Evolutionary conservation across 768 basidiomycete species (phyloP).

Genomic region (Hydnum rufescens): DNA sequence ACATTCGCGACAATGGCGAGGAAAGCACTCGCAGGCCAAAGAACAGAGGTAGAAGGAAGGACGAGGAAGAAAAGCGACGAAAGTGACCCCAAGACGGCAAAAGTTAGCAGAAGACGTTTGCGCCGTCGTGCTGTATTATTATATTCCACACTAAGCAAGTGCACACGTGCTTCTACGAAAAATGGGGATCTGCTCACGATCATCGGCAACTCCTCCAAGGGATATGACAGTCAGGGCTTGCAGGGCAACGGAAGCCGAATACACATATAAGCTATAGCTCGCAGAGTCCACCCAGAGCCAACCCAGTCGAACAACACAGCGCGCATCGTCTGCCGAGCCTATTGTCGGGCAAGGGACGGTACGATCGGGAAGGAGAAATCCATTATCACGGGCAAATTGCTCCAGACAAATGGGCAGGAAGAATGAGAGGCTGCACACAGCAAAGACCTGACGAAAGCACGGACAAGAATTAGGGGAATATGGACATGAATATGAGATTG

Average conservation of each 20-base stretch:
- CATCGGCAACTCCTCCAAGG: conserved; percentile 80
- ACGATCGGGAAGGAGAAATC: conserved; percentile 51
- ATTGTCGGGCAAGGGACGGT: conserved; percentile 30
- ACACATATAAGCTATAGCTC: conserved; percentile 51
- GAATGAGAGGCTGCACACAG: conserved; percentile 58
- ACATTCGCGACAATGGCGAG: conserved; percentile 67
- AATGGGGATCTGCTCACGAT: conserved; percentile 51
- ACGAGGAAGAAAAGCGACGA: conserved; percentile 52
- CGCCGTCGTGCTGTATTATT: conserved; percentile 35
- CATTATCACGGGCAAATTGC: conserved; percentile 82
- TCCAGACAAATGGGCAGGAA: conserved; percentile 71
- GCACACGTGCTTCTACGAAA: too few species aligned
- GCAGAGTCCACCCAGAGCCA: conserved; percentile 60
- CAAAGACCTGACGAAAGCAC: conserved; percentile 48
- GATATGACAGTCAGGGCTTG: conserved; percentile 93
- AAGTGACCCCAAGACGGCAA: conserved; percentile 51
- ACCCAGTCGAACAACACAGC: conserved; percentile 66
- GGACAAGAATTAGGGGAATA: background rate
- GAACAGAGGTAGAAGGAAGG: conserved; percentile 44
- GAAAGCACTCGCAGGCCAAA: conserved; percentile 50
- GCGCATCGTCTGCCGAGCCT: conserved; percentile 19
- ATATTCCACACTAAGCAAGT: background rate
- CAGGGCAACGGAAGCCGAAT: conserved; percentile 70
- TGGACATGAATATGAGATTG: background rate
- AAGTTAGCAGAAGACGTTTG: conserved; percentile 54